Evolutionary conservation across 169 alveolate genomes (phyloP), one percentile per base, ranked within the genome.

Genomic region (Cryptosporidium parvum): DNA sequence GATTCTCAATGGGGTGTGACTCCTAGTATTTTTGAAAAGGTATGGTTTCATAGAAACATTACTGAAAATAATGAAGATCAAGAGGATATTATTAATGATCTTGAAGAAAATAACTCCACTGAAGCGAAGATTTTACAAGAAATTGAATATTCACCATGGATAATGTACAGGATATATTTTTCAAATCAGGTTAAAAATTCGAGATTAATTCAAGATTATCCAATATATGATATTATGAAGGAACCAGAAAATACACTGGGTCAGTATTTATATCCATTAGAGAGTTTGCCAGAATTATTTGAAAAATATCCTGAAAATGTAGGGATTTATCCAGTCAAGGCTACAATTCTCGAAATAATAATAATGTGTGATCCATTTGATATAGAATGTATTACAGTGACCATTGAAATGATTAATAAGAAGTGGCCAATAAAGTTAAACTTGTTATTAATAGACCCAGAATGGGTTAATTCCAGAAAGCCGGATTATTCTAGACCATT

Each of bases 1-100:
- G 89, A 80, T 16, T 44, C 72, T 80, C 89, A 80, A 65, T 80
- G 89, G 89, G 89, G 69, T 6, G 42, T 39, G 16, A 80, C 89
- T 44, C 89, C 89, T 6, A 23, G 52, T 21, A 37, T 62, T 44
- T 80, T 61, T 80, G 89, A 80, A 18, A n/a, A 80, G 3, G 89
- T 80, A 12, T 80, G 89, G 89, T 80, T 80, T 62, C 26, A 44
- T 35, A 80, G 52, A 26, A 65, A 80, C 18, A 44, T 26, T 16
- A 80, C 73, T 21, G 69, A 48, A 10, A 21, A 7, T 18, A 35
- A 9, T 31, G 5, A 8, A 29, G 2, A 42, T 1, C 39, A 75
- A 56, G n/a, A 31, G 31, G 14, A 42, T 10, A 10, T 26, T 23
- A 0, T 16, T 8, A n/a, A n/a, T 31, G 33, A 65, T 29, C 3